Conservation (phyloP, 2,329 filamentous ascomycete species). For the Metarhizium sp. region DNA sequence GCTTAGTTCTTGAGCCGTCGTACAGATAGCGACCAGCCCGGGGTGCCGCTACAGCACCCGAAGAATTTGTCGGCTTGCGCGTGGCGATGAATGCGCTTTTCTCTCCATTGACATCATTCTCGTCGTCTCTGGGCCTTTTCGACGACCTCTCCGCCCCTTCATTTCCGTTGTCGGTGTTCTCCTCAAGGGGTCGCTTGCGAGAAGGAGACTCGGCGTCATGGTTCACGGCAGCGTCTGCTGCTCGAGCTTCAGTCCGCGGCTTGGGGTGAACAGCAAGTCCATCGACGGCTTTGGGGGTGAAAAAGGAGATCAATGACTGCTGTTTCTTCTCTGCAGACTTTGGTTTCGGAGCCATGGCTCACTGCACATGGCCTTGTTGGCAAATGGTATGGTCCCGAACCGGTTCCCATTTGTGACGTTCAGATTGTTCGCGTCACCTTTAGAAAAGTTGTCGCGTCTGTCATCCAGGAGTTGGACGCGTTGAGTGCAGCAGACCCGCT, state of each 20-base stretch:
- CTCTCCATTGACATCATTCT: constrained; percentile 24
- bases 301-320: constrained; percentile 79
- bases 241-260: constrained; percentile 19
- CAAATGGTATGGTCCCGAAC: neutral
- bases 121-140: constrained; percentile 34
- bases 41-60: constrained; percentile 17
- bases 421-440: neutral
- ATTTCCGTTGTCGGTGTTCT: constrained; percentile 35
- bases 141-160: constrained; percentile 24
- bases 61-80: neutral
- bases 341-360: constrained; percentile 26
- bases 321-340: constrained; percentile 51
- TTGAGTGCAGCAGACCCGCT: neutral
- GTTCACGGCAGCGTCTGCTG: constrained; percentile 16
- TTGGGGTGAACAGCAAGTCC: constrained; percentile 28
- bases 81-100: constrained; percentile 25
- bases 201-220: constrained; percentile 19
- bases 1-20: constrained; percentile 31
- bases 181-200: constrained; percentile 43
- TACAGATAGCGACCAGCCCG: constrained; percentile 46
- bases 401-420: neutral
- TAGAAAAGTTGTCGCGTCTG: neutral
- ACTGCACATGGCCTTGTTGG: neutral
- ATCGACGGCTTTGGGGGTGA: constrained; percentile 53
- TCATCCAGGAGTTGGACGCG: neutral